Conservation (phyloP, 345 rosid species). For the Eucalyptus microcorys region DNA sequence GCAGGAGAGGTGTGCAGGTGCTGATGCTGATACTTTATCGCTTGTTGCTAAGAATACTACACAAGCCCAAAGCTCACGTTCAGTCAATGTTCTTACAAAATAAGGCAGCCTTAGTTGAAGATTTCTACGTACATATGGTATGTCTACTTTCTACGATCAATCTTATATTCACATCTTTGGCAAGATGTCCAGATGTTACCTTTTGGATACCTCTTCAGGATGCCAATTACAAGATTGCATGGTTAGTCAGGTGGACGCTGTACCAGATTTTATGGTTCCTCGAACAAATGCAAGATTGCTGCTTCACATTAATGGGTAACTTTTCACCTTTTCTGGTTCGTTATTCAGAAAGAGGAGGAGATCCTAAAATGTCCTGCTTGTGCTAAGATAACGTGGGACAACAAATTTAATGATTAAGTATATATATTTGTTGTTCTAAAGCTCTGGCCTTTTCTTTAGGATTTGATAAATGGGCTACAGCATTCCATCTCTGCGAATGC, state of each 20-base stretch:
- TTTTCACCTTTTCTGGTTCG: not conserved
- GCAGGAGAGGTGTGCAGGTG: conserved; percentile 92
- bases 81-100: conserved; percentile 82
- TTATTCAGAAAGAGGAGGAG: not conserved
- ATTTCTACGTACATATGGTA: conserved; percentile 72
- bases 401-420: not conserved
- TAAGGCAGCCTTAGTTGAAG: conserved; percentile 67
- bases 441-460: conserved; percentile 25
- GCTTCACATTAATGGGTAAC: conserved; percentile 90
- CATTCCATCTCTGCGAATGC: conserved; percentile 62
- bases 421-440: not conserved
- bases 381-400: not conserved
- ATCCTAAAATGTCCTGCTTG: not conserved
- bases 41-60: conserved; percentile 74
- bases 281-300: conserved; percentile 75
- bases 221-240: not conserved
- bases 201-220: not conserved
- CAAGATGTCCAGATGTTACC: not conserved
- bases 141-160: not conserved
- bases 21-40: conserved; percentile 65
- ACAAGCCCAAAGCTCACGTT: conserved; percentile 78
- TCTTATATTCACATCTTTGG: not conserved
- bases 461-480: conserved; percentile 73
- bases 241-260: conserved; percentile 69
- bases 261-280: conserved; percentile 72